These are phyloP conservation scores for Candida maltosa DNA, from an alignment of 805 yeast genomes.

Conservation along the genomic window DNA sequence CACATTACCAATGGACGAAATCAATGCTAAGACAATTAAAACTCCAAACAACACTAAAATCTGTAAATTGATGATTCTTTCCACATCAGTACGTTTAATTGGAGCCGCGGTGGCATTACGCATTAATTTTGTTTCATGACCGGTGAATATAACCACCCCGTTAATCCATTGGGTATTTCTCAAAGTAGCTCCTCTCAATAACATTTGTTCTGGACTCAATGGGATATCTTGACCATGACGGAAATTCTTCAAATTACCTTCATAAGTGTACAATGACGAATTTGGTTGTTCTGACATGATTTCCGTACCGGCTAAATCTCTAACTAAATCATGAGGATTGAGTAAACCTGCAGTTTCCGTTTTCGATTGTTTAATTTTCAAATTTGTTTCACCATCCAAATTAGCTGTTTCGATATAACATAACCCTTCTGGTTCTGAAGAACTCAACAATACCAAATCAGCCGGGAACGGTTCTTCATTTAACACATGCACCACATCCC, in stretches of 20 bases:
- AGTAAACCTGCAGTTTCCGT: constrained; percentile 73
- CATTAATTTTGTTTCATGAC: constrained; percentile 97
- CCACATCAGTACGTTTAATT: constrained; percentile 94
- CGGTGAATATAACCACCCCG: constrained; percentile 92
- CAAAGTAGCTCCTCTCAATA: constrained; percentile 91
- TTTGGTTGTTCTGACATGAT: constrained; percentile 89
- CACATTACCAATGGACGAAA: constrained; percentile 88
- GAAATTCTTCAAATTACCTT: constrained; percentile 72
- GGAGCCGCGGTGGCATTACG: constrained; percentile 99
- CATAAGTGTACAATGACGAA: constrained; percentile 89
- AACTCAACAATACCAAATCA: constrained; percentile 76
- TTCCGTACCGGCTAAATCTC: constrained; percentile 29
- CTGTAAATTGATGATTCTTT: constrained; percentile 89
- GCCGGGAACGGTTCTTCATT: constrained; percentile 95
- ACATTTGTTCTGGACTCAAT: constrained; percentile 83
- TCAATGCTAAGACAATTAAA: constrained; percentile 67
- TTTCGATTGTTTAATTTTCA: constrained; percentile 88
- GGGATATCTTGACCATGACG: constrained; percentile 50
- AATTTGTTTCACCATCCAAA: constrained; percentile 94
- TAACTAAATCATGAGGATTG: constrained; percentile 54
- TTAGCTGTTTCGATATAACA: constrained; percentile 98
- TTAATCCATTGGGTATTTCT: constrained; percentile 94
- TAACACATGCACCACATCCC: constrained; percentile 81
- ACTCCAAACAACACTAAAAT: constrained; percentile 84
- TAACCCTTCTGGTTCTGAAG: constrained; percentile 97